Percentiles rank a stretch among this genome's conserved stretches.
Evolutionary conservation across 1,284 basidiomycete species (phyloP).

Genomic region (Fomes fomentarius): DNA sequence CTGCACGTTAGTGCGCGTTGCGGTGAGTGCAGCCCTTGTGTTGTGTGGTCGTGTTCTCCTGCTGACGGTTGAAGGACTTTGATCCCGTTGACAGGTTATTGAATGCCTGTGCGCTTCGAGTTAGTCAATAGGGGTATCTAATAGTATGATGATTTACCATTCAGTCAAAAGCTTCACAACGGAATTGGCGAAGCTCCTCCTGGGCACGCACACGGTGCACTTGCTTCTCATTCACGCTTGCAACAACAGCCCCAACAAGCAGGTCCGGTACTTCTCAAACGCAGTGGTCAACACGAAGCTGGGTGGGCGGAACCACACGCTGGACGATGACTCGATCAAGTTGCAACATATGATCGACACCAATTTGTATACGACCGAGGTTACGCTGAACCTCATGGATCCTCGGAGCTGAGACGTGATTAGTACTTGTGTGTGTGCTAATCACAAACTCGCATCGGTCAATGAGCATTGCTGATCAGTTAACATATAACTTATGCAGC

Average conservation of each 20-base stretch:
- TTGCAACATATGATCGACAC: conserved; percentile 76
- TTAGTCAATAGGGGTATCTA: no score
- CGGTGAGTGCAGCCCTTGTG: no score
- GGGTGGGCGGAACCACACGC: conserved; percentile 73
- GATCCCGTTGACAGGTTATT: no score
- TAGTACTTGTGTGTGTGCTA: conserved; percentile 77
- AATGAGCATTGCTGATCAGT: conserved; percentile 58
- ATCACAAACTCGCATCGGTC: conserved; percentile 77
- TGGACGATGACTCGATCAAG: conserved; percentile 57
- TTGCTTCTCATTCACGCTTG: conserved; percentile 65
- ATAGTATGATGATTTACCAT: no score
- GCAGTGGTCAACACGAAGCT: conserved; percentile 81
- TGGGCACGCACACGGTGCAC: conserved; percentile 69
- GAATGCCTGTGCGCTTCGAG: no score
- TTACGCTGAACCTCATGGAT: conserved; percentile 53
- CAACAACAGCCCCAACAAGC: conserved; percentile 46
- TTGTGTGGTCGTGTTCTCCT: no score
- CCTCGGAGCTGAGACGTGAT: conserved; percentile 65
- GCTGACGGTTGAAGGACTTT: no score
- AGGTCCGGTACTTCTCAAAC: conserved; percentile 80
- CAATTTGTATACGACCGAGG: conserved; percentile 81
- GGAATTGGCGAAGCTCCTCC: conserved; percentile 66
- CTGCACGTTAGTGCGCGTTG: no score
- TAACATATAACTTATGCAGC: no score
- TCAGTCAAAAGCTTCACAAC: no score